phyloP scores from a whole-genome alignment of 2,329 filamentous ascomycete genomes.

The Thermothelomyces thermophilus region DNA sequence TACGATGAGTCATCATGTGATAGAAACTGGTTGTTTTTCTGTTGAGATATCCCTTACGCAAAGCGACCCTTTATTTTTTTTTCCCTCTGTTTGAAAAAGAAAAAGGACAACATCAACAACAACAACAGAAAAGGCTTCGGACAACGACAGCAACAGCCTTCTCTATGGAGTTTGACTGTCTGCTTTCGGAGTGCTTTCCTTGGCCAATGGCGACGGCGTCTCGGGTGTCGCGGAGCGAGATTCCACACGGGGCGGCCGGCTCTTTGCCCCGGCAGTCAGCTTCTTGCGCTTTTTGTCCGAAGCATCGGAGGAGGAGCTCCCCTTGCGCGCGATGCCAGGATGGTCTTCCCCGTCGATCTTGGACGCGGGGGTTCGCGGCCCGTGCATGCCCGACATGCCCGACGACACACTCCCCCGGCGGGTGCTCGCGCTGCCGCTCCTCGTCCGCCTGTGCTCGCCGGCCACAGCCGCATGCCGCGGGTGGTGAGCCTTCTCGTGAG shows the following conservation, averaged over 20 bases:
- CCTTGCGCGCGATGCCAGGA: conserved; percentile 33
- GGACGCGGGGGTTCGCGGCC: conserved; percentile 38
- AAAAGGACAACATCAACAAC: no score
- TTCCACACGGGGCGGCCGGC: conserved; percentile 40
- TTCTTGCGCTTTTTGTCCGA: conserved; percentile 50
- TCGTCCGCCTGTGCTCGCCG: conserved; percentile 42
- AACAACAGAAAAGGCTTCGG: no score
- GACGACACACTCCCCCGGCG: conserved; percentile 48
- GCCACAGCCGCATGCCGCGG: conserved; percentile 37
- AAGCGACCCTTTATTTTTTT: no score
- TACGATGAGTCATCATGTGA: no score
- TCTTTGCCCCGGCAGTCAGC: conserved; percentile 35
- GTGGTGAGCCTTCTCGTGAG: conserved; percentile 30
- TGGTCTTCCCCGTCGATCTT: conserved; percentile 42
- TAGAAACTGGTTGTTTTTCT: no score
- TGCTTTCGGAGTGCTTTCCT: conserved; percentile 30
- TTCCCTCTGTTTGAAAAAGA: no score
- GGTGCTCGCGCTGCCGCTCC: conserved; percentile 41
- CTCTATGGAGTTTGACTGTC: conserved; percentile 7
- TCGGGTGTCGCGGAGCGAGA: conserved; percentile 50
- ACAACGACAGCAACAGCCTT: no score
- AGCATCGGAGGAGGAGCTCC: conserved; percentile 41
- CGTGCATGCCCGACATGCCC: conserved; percentile 37
- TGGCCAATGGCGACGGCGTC: conserved; percentile 46
- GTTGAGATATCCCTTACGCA: no score